Base-by-base conservation (phyloP, 768 basidiomycete genomes). In the Exidia glandulosa region DNA sequence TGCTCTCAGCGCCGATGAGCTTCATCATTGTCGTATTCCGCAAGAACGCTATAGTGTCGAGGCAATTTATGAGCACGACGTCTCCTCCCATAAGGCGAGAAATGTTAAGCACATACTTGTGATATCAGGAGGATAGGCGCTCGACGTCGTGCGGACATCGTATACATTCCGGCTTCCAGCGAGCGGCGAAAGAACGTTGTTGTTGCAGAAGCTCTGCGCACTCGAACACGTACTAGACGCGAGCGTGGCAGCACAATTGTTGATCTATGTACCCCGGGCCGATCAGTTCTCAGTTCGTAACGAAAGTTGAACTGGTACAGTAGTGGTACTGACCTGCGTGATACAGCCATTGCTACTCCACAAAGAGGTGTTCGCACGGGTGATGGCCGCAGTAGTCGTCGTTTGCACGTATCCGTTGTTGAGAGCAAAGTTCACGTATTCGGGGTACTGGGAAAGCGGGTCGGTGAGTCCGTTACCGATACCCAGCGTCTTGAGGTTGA, bases 401-500 rank as follows among this genome's bases (percentile, higher is more conserved):
- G 84, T 73, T 0, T 81, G 64, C 61, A 83, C 79, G 66, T 85
- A 85, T 47, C 80, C 75, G 66, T 84, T 85, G 3, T 70, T 75
- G 4, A 68, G 73, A 1, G 84, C 80, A 62, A 85, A 86, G 3
- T 68, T 69, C 34, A 84, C 73, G 61, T 83, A 84, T 9, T 80
- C 80, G 3, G 81, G 79, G 65, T 85, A 85, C 70, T 85, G 84
- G 1, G 65, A 65, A 29, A 83, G 66, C 5, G 64, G 72, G 67
- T 66, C 70, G 3, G 83, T 84, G 27, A 85, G 68, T 12, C 83
- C 83, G 65, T 86, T 76, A 19, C 85, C 84, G 25, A 86, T 73
- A 19, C 81, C 85, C n/a, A 85, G 76, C 29, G 77, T 73, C 67
- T 83, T 78, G n/a, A 86, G 75, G 63, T 85, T 84, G 54, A 86